Base-by-base conservation (phyloP, 1,284 basidiomycete genomes). In the Thecaphora thlaspeos region DNA sequence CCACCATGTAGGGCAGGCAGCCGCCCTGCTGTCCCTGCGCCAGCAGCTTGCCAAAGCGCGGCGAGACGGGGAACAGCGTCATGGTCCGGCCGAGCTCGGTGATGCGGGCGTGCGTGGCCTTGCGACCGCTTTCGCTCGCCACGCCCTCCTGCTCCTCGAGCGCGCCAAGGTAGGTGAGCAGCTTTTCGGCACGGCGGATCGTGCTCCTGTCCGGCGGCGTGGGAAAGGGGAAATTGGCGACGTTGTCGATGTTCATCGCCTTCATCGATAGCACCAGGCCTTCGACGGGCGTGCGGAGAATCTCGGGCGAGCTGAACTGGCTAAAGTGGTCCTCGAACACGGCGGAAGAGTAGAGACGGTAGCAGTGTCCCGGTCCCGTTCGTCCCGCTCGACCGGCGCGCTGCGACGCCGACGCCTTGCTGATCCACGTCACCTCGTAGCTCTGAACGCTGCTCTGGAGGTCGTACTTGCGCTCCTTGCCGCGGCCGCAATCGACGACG, bases 261-360 rank as follows among this genome's bases (percentile, higher is more conserved):
- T 99, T 98, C 95, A 99, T 98, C 79, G 96, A 91, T 32, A 98
- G 82, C 12, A 98, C 91, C 22, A 98, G 86, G 0, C 93, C 93
- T 71, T 98, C 95, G 70, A 98, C 94, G 0, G 95, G 94, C 81
- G 91, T 93, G 24, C 94, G 87, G 41, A 93, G 82, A 59, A 98
- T 95, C 79, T 99, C 95, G 2, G 95, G 94, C 55, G 86, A 81
- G 0, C 90, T 84, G 79, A 95, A 95, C 54, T 86, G 80, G 24
- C 88, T 85, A 75, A 98, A 95, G 79, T 94, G 87, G 71, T 94
- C 87, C 76, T 98, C 95, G 77, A 84, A 98, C 10, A 98, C 81
- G 0, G 87, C 85, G 55, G 84, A 84, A 11, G 83, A 85, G 77
- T 88, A 89, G 2, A 88, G 82, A 12, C 87, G 82, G 76, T 89